phyloP scores from a whole-genome alignment of 2,329 filamentous ascomycete genomes.

The Fusarium floridanum region DNA sequence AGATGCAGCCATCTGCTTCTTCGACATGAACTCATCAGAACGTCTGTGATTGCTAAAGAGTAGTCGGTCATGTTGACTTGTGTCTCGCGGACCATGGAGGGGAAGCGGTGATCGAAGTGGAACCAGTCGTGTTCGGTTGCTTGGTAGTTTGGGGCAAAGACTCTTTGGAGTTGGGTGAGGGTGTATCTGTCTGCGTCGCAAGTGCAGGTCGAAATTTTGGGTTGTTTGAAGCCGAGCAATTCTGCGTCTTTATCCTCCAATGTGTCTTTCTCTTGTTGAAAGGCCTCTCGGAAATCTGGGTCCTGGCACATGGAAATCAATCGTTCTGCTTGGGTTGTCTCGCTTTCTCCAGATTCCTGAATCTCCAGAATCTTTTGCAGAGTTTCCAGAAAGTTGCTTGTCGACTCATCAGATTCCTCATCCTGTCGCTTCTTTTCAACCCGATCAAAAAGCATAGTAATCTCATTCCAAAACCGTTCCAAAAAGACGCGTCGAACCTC shows the following conservation, averaged over 20 bases:
- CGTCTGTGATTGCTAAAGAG: neutral
- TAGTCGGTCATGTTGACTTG: neutral
- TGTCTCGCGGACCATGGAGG: neutral
- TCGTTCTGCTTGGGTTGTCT: neutral
- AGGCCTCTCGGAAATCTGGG: neutral
- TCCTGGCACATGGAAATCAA: neutral
- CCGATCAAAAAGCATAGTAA: neutral
- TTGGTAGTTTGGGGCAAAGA: neutral
- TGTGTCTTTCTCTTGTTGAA: neutral
- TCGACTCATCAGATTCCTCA: neutral
- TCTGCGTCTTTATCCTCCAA: neutral
- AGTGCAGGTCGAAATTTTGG: neutral
- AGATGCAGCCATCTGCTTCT: slow-evolving; percentile 5
- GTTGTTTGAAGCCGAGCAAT: neutral
- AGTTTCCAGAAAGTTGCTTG: neutral
- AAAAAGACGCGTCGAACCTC: neutral
- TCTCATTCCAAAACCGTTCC: neutral
- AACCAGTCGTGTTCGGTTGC: slow-evolving; percentile 14
- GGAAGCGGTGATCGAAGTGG: slow-evolving; percentile 1
- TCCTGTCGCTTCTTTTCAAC: neutral
- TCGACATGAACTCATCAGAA: neutral
- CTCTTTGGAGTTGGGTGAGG: neutral
- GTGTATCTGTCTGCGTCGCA: neutral
- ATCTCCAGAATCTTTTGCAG: neutral
- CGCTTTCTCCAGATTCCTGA: neutral